Evolutionary conservation across 805 yeast species (phyloP), one percentile per base, ranked within the genome.

Genomic region (Spathaspora girioi): DNA sequence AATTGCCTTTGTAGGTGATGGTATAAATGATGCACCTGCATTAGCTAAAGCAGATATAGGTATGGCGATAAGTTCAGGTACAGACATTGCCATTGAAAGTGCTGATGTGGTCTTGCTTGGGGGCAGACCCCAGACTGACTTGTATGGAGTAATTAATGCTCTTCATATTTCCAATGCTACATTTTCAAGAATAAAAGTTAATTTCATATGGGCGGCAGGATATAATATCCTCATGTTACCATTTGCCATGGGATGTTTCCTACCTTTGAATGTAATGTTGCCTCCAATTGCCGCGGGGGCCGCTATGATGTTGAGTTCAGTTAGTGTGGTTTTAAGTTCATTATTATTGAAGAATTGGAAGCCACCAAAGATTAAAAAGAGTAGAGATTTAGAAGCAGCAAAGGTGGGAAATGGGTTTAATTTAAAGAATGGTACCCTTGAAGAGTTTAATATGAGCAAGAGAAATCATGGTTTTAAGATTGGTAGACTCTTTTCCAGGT

Each of bases 11-110:
- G 86, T 94, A 19, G 99, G 99, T 38, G 99, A 94, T 69, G 99
- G 99, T 53, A 89, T 94, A 57, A 94, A 94, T 67, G 99, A 94
- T 65, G 96, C 98, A 0, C 97, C 99, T 0, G 98, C 98, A 0
- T 77, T 94, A 50, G 96, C 89, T 1, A 79, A 86, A 50, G 87
- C 97, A 0, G 89, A 91, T 57, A 70, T 94, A 17, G 99, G 99
- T 20, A 83, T 96, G 60, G 94, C 98, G 10, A 82, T 96, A 52
- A 86, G 96, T 9, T 81, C 96, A 0, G 97, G 98, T 5, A 89
- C 98, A 0, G 98, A 94, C 61, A 89, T 94, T 58, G 98, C 99
- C 1, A 87, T 94, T 58, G 97, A 92, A 58, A 89, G 97, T n/a
- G 97, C 99, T 0, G 97, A 91, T 66, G 80, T 94, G 38, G 97